Base-by-base conservation (phyloP, 164 flowering plant genomes). In the Nymphaea thermarum region DNA sequence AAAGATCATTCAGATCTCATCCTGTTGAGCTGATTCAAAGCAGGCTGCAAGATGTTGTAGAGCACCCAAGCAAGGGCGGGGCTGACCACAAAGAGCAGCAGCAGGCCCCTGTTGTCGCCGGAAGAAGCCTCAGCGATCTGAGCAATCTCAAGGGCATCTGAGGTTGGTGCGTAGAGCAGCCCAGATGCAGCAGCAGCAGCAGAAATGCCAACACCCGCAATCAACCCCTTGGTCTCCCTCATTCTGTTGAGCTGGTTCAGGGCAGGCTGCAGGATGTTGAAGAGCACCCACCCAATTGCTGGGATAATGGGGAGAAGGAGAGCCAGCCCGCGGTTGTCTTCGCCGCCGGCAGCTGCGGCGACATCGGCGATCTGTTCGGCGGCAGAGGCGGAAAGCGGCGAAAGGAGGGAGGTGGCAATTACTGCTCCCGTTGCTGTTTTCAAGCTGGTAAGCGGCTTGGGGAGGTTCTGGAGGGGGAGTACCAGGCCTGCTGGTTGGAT, bases 261-360 rank as follows among this genome's bases (percentile, higher is more conserved):
- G 0, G 96, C 96, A 5, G 95, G 98, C 64, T 85, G 98, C 8
- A 92, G 82, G 66, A 89, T 89, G 85, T 89, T 89, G 84, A 73
- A 89, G 11, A 89, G 82, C 42, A 89, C 93, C 96, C 98, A 92
- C 15, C 76, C 89, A 17, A 93, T 70, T 44, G 98, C 98, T 12
- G 97, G 97, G 51, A 88, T 73, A 2, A 93, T 59, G 42, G 93
- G 97, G 25, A 93, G 78, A 69, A 93, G 66, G 4, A 89, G 86
- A 0, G 95, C 92, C 2, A 85, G 69, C 0, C 97, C 98, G 8
- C 97, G 88, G 90, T 84, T 90, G 76, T 89, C 55, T 51, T 10
- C 8, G 57, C 57, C 14, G 14, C 57, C 57, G 14, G 57, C 98
- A 14, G 78, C 86, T 55, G 82, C 94, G 5, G 85, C 87, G 3